Percentiles rank a stretch among this genome's conserved stretches.
Evolutionary conservation across 2,329 filamentous ascomycete genomes (phyloP).

Genomic region (Macrophomina phaseolina): DNA sequence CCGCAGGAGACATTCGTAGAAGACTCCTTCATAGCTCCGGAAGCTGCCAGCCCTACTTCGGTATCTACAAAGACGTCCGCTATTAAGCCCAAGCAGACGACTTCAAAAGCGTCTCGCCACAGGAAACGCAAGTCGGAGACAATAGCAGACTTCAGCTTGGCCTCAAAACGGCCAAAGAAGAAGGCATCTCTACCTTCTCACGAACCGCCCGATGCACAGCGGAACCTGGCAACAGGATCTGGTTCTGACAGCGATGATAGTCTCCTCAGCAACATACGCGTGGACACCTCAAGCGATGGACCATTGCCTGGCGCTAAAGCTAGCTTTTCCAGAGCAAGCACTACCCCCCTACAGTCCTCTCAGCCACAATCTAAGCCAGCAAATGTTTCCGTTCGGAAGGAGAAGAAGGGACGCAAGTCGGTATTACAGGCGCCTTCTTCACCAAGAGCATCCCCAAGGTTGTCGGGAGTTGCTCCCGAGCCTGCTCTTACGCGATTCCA

Average conservation of each 20-base stretch:
- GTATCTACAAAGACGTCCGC: neutral
- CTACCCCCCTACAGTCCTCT: neutral
- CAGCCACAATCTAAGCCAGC: neutral
- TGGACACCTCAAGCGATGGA: slow-evolving; percentile 33
- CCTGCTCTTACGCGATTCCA: neutral
- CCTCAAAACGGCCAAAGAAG: slow-evolving; percentile 31
- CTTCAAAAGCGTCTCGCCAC: neutral
- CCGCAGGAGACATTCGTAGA: slow-evolving; percentile 5
- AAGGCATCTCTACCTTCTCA: neutral
- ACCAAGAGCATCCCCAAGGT: slow-evolving; percentile 7
- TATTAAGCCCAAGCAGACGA: neutral
- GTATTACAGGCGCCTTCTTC: neutral
- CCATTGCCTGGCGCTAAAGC: neutral
- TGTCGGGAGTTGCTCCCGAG: neutral
- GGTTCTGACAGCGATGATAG: slow-evolving; percentile 36
- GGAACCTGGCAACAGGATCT: slow-evolving; percentile 28
- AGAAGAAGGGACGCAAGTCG: neutral
- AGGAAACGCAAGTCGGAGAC: slow-evolving; percentile 35
- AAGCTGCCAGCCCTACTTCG: neutral
- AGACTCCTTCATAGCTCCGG: slow-evolving; percentile 10
- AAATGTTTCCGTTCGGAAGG: neutral
- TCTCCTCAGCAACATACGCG: slow-evolving; percentile 49
- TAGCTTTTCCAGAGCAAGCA: neutral
- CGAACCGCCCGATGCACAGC: neutral
- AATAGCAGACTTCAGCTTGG: slow-evolving; percentile 27